Conservation (phyloP, 352 stramenopile species). For the Thalassiosira gravida region DNA sequence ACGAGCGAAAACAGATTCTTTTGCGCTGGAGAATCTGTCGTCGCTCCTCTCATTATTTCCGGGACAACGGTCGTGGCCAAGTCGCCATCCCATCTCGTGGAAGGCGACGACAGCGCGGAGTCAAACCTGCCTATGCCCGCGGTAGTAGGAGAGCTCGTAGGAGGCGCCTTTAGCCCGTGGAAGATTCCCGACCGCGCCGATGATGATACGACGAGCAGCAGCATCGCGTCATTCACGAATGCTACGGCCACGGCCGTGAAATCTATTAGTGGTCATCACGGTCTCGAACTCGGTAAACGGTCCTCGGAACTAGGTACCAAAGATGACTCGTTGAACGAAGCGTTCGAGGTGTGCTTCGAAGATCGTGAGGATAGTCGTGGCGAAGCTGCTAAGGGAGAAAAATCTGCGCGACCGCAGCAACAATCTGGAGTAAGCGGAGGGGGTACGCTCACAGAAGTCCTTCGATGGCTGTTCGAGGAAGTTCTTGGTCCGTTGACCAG, state of each 20-base stretch:
- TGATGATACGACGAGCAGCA: constrained; percentile 32
- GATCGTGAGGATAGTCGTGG: no score
- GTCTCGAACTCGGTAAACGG: no score
- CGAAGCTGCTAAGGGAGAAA: no score
- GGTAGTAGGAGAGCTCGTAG: constrained; percentile 46
- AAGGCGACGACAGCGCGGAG: background rate
- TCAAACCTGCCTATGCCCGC: no score
- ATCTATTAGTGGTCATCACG: constrained; percentile 16
- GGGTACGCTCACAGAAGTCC: constrained; percentile 40
- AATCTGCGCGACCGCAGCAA: no score
- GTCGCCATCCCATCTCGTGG: background rate
- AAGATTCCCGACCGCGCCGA: constrained; percentile 41
- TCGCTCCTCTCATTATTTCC: no score
- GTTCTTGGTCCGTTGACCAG: constrained; percentile 33
- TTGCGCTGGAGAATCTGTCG: no score
- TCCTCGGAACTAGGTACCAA: background rate
- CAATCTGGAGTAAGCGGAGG: no score
- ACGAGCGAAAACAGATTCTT: no score
- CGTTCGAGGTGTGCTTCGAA: constrained; percentile 17
- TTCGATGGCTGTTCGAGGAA: constrained; percentile 56
- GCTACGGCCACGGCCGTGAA: constrained; percentile 24
- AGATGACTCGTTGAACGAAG: constrained; percentile 25
- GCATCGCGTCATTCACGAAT: constrained; percentile 23
- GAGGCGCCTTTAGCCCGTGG: constrained; percentile 62
- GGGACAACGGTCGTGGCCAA: no score